Conservation (phyloP, 2,329 filamentous ascomycete species). For the Pseudonectria buxi region DNA sequence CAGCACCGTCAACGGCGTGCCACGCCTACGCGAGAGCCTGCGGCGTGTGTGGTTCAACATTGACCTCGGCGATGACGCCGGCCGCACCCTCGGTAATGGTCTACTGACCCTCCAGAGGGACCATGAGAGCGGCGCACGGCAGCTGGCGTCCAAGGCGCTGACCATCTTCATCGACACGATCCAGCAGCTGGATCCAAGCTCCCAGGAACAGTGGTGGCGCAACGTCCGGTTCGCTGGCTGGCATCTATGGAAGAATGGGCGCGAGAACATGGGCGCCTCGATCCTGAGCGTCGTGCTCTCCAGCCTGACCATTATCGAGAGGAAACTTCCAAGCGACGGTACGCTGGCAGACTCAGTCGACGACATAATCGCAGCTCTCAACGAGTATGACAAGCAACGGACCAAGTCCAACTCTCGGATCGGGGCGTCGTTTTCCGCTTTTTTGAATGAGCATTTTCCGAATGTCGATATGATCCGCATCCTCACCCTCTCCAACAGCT, state of each 20-base stretch:
- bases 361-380: conserved; percentile 13
- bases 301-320: conserved; percentile 35
- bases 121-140: conserved; percentile 51
- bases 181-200: conserved; percentile 21
- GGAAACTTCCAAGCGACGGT: conserved; percentile 15
- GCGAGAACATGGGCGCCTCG: conserved; percentile 59
- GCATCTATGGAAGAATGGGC: conserved; percentile 58
- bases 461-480: conserved; percentile 35
- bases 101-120: conserved; percentile 46
- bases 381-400: conserved; percentile 13
- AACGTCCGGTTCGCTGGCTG: conserved; percentile 50
- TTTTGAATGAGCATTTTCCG: conserved; percentile 21
- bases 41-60: conserved; percentile 53
- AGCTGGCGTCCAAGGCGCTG: conserved; percentile 50
- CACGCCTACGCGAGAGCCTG: conserved; percentile 50
- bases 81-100: conserved; percentile 36
- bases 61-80: conserved; percentile 40
- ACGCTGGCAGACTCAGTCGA: conserved; percentile 7
- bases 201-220: conserved; percentile 44
- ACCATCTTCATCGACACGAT: conserved; percentile 41
- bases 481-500: conserved; percentile 57
- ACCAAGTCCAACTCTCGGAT: conserved; percentile 26
- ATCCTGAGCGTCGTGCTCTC: conserved; percentile 45
- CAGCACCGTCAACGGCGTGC: conserved; percentile 45
- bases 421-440: conserved; percentile 26